Conservation (phyloP, 352 stramenopile species). For the Vaucheria bursata region DNA sequence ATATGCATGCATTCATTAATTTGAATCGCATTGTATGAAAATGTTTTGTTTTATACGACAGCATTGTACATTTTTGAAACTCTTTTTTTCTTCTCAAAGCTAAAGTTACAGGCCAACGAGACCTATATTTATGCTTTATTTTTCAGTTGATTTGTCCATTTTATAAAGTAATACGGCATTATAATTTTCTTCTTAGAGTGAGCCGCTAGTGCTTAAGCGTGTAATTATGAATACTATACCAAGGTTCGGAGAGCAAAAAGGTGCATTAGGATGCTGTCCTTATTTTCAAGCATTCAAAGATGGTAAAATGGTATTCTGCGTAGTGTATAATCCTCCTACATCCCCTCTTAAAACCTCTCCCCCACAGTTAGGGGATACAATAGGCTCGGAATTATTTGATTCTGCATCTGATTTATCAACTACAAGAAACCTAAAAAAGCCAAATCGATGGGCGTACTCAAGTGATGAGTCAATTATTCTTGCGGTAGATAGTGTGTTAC, state of each 20-base stretch:
- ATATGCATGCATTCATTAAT: neutral
- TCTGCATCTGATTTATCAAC: conserved; percentile 10
- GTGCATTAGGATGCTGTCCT: conserved; percentile 77
- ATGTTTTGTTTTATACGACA: too few species aligned
- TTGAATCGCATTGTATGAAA: too few species aligned
- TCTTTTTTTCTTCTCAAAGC: too few species aligned
- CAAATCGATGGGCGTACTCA: conserved; percentile 77
- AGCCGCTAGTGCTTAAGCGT: conserved; percentile 81
- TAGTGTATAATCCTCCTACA: conserved; percentile 10
- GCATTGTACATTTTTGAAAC: too few species aligned
- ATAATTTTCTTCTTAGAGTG: too few species aligned
- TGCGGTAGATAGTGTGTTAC: conserved; percentile 86
- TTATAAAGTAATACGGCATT: too few species aligned
- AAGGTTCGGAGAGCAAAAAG: conserved; percentile 54
- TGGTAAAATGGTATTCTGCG: conserved; percentile 85
- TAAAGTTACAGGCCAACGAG: too few species aligned
- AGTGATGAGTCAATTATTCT: conserved; percentile 80
- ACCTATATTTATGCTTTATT: too few species aligned
- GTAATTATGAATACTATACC: conserved; percentile 91
- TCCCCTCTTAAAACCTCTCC: neutral
- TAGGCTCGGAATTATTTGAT: neutral
- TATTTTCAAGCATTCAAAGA: conserved; percentile 97
- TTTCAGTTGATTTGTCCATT: too few species aligned
- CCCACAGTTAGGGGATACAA: neutral
- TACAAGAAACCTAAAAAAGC: conserved; percentile 56